Evolutionary conservation across 1,284 basidiomycete genomes (phyloP).

Genomic region (Cutaneotrichosporon cutaneum): DNA sequence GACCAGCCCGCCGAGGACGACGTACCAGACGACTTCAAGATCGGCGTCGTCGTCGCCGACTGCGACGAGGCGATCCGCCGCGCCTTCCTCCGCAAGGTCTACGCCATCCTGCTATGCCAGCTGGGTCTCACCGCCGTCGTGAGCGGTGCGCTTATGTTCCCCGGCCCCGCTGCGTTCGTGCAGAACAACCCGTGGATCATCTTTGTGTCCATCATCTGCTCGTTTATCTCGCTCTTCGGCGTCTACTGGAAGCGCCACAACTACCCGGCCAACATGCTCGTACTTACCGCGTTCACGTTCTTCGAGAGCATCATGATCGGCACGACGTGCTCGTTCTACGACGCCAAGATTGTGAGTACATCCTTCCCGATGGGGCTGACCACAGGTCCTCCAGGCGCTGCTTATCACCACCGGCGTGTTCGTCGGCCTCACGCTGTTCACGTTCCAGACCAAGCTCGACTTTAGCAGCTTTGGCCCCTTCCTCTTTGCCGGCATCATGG

Average conservation of each 20-base stretch:
- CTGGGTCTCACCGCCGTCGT: constrained; percentile 42
- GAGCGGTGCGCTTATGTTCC: constrained; percentile 35
- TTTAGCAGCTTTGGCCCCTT: constrained; percentile 50
- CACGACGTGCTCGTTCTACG: constrained; percentile 49
- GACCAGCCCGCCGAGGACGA: constrained; percentile 46
- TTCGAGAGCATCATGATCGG: constrained; percentile 56
- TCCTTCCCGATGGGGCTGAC: not conserved
- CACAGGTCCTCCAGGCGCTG: constrained; percentile 57
- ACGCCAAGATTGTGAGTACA: constrained; percentile 45
- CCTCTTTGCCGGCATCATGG: constrained; percentile 50
- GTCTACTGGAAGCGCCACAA: constrained; percentile 53
- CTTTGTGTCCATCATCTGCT: constrained; percentile 48
- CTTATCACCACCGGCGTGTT: constrained; percentile 59
- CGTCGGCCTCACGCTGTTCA: constrained; percentile 58
- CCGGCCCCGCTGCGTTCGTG: constrained; percentile 40
- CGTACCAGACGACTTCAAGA: constrained; percentile 51
- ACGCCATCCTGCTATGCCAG: constrained; percentile 50
- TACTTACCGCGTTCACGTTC: constrained; percentile 57
- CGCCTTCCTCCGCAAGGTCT: constrained; percentile 52
- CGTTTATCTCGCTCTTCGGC: constrained; percentile 45
- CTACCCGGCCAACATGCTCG: constrained; percentile 55
- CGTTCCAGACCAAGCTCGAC: constrained; percentile 55
- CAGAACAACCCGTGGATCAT: constrained; percentile 48
- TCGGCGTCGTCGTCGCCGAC: constrained; percentile 50
- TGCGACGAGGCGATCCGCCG: constrained; percentile 51